Percentiles rank a stretch among this genome's conserved stretches.
Conservation (phyloP, 768 basidiomycete genomes). For the Mycena sanguinolenta region DNA sequence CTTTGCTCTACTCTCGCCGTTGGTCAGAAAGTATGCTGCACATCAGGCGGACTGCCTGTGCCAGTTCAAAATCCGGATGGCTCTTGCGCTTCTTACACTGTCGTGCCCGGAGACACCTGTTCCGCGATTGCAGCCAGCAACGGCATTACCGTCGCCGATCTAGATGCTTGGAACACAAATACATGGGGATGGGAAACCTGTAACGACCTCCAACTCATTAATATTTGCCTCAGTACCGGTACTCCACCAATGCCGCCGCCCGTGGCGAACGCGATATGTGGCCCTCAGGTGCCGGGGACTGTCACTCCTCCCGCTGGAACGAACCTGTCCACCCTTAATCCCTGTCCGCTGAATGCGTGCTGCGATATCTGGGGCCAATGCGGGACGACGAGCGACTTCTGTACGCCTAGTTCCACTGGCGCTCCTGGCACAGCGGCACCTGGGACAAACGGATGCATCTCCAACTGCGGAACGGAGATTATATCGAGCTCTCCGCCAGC, state of each 20-base stretch:
- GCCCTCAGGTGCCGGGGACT: constrained; percentile 11
- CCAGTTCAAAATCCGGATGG: constrained; percentile 2
- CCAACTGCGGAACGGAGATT: too few species aligned
- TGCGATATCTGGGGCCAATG: constrained; percentile 24
- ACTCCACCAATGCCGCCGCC: constrained; percentile 8
- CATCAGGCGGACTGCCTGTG: background rate
- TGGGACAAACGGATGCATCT: too few species aligned
- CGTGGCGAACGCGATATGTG: constrained; percentile 5
- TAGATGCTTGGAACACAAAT: background rate
- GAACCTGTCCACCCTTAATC: constrained; percentile 4
- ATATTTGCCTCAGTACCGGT: constrained; percentile 15
- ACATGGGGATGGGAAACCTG: constrained; percentile 20
- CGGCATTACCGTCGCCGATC: constrained; percentile 4
- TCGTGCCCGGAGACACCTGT: constrained; percentile 13
- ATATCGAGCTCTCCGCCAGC: background rate
- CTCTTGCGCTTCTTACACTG: background rate
- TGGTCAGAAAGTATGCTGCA: constrained; percentile 18
- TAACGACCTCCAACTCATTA: background rate
- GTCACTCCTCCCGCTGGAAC: background rate
- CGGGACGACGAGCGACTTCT: constrained; percentile 18
- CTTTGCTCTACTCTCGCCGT: constrained; percentile 12
- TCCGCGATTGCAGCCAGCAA: background rate
- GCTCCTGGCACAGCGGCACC: too few species aligned
- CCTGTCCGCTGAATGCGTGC: constrained; percentile 5
- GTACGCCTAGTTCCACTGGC: constrained; percentile 6